Evolutionary conservation across 148 eudicot genomes (phyloP), one percentile per base, ranked within the genome.

Genomic region (Pharnaceum exiguum): DNA sequence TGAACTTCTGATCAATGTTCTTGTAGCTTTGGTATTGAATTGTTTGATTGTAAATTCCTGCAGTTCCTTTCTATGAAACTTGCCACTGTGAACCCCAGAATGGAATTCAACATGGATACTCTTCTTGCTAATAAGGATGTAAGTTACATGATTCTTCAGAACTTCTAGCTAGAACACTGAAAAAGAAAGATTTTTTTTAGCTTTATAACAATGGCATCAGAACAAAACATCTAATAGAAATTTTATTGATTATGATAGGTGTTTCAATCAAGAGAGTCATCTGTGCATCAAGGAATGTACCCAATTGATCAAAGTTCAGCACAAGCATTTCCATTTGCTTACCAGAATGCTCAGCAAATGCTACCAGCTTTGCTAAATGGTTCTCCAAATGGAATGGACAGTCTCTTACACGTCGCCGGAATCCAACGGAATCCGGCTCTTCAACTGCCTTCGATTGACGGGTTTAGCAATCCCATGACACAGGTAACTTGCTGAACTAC

Each of bases 51-150:
- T 54, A 19, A 40, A 1, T 47, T 51, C 18, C 10, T 72, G 60
- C 66, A 90, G 97, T 86, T 90, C 40, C 77, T 90, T 15, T 90
- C 97, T 0, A 86, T 90, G 97, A 90, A 90, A 75, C 54, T 90
- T 55, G 65, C 97, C 16, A 80, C 95, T 42, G 75, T 84, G 22
- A 81, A 86, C 78, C 86, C 97, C 3, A 74, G 79, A 58, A 64
- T 71, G 84, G 91, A 86, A 5, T 74, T 79, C 37, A 77, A 82
- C 71, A 60, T 76, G 68, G 97, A 90, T 62, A 68, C 86, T 68
- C 77, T 86, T 65, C 61, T 83, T 11, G 79, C 93, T 11, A n/a
- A n/a, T n/a, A 89, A 90, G 60, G 97, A 90, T 66, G 97, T 90
- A 82, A 83, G 95, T 54, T 42, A n/a, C n/a, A n/a, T n/a, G n/a